Base-by-base conservation (phyloP, 345 rosid species). In the Cochlearia excelsa region DNA sequence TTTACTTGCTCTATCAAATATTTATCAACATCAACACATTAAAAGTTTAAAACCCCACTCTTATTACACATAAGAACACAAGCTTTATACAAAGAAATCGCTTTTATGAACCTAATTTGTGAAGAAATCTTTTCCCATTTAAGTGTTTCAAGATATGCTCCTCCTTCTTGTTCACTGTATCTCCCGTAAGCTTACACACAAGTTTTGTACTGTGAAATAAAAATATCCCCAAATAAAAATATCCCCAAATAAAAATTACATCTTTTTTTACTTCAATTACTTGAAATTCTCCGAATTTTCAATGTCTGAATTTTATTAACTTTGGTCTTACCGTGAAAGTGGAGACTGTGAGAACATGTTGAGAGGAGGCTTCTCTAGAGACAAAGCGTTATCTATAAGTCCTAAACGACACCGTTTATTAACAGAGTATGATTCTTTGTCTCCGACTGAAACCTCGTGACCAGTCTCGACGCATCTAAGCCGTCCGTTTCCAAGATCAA, bases 61-160 rank as follows among this genome's bases (percentile, higher is more conserved):
- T n/a, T 33, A 33, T 4, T 16, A 34, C 33, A 43, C 9, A 10
- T 35, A 7, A 35, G 11, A 54, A n/a, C n/a, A n/a, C n/a, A n/a
- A n/a, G n/a, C n/a, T n/a, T n/a, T n/a, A n/a, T n/a, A n/a, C n/a
- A n/a, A n/a, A n/a, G n/a, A n/a, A n/a, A n/a, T n/a, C n/a, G n/a
- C 4, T 2, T 46, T 63, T 37, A 43, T 54, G 4, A 37, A 92
- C 98, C 95, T 69, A 92, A 69, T 74, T 75, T 84, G 72, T 79
- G 83, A 69, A 92, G 95, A 81, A 92, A 92, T 29, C 89, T 73
- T 60, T 52, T 86, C 35, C 96, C 96, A 3, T 83, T 86, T 57
- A 92, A 69, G 35, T 92, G 98, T 76, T 88, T 92, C 95, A 93
- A 92, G 33, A 88, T 83, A 65, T 92, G 98, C 65, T 88, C 89